A percentile compares a stretch with the other conserved stretches of the same genome.
Evolutionary conservation across 306 rosid genomes (phyloP).

Genomic region (Vigna trinervia): DNA sequence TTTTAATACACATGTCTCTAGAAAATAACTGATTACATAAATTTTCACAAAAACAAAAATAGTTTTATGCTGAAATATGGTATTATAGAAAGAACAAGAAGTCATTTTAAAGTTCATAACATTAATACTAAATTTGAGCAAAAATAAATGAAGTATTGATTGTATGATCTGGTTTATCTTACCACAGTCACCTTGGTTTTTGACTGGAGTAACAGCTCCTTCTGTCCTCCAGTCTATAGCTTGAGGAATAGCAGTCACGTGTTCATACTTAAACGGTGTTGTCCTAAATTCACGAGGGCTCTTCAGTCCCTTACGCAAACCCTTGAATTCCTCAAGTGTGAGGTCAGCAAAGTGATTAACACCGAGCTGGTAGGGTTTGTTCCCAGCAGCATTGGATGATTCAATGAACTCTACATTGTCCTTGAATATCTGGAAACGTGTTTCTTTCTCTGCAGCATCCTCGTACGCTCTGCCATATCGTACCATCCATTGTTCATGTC

Average conservation of each 20-base stretch:
- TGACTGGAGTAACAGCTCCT: constrained; percentile 48
- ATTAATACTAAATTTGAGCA: neutral
- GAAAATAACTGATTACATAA: neutral
- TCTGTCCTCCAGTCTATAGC: constrained; percentile 42
- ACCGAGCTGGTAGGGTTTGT: constrained; percentile 42
- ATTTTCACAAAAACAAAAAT: neutral
- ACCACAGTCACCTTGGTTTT: constrained; percentile 46
- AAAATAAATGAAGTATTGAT: neutral
- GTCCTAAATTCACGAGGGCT: neutral
- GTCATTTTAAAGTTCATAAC: no score
- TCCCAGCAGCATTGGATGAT: constrained; percentile 31
- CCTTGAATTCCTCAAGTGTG: constrained; percentile 40
- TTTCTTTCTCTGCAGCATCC: constrained; percentile 47
- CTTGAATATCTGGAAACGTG: constrained; percentile 49
- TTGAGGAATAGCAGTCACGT: neutral
- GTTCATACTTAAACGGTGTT: constrained; percentile 39
- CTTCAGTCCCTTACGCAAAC: neutral
- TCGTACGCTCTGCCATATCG: neutral
- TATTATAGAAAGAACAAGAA: no score
- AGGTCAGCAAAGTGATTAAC: constrained; percentile 31
- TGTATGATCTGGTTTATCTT: constrained; percentile 17
- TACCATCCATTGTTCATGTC: neutral
- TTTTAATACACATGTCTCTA: no score
- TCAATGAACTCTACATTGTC: constrained; percentile 45
- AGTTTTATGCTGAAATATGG: no score